phyloP scores from a whole-genome alignment of 495 filamentous ascomycete genomes.

The Penicillium flavigenum region DNA sequence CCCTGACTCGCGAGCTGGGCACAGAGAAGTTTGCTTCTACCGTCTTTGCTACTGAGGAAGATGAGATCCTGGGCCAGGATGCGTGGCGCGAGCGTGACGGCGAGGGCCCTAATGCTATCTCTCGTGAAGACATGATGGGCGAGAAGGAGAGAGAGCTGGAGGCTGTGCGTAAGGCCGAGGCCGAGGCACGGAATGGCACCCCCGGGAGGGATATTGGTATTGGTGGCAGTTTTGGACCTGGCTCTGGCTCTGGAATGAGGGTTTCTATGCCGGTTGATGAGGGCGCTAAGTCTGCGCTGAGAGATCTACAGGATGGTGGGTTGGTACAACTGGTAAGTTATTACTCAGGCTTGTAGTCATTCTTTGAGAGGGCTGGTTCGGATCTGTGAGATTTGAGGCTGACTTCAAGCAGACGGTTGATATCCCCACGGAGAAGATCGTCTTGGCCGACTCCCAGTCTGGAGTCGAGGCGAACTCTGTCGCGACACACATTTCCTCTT shows the following conservation, averaged over 20 bases:
- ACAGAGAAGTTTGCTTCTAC: constrained; percentile 83
- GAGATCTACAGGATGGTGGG: constrained; percentile 54
- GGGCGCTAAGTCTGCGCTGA: constrained; percentile 65
- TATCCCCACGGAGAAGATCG: constrained; percentile 72
- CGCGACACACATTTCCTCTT: constrained; percentile 63
- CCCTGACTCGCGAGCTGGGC: constrained; percentile 81
- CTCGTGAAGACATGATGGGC: constrained; percentile 68
- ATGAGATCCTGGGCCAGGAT: constrained; percentile 60
- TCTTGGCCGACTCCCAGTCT: constrained; percentile 58
- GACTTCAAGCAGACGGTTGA: constrained; percentile 53
- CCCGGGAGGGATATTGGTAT: constrained; percentile 53
- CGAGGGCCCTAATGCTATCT: constrained; percentile 40
- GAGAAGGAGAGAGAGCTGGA: constrained; percentile 81
- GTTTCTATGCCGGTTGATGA: constrained; percentile 67
- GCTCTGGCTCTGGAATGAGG: constrained; percentile 54
- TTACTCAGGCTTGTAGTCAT: background rate
- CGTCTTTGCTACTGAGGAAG: constrained; percentile 72
- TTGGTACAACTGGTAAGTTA: constrained; percentile 78
- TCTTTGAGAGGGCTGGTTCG: background rate
- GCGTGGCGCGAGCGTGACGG: constrained; percentile 78
- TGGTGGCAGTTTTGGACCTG: constrained; percentile 56
- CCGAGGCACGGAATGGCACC: constrained; percentile 72
- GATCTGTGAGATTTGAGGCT: constrained; percentile 25
- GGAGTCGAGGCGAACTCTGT: constrained; percentile 55
- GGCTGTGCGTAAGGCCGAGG: constrained; percentile 76